These are phyloP conservation scores for Trifolium pratense DNA, from an alignment of 306 rosid genomes.

Conservation along the genomic window DNA sequence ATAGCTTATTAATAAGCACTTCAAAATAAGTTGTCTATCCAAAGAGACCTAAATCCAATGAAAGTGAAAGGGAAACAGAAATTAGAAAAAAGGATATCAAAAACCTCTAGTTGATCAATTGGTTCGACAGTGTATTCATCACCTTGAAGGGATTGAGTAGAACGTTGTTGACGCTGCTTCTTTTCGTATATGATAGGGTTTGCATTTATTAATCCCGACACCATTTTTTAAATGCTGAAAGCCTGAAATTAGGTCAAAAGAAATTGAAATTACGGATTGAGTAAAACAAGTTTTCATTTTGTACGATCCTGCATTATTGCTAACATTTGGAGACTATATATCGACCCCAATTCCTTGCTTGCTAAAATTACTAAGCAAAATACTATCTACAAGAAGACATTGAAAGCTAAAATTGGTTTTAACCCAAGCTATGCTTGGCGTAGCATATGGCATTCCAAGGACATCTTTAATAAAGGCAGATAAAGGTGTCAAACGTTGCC, in stretches of 20 bases:
- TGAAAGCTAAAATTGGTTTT: too few relatives aligned
- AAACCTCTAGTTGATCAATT: constrained; percentile 82
- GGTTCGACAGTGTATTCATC: constrained; percentile 60
- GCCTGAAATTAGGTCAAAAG: neutral
- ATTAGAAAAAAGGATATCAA: constrained; percentile 69
- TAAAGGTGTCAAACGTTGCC: too few relatives aligned
- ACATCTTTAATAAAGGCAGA: too few relatives aligned
- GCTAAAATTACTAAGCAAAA: too few relatives aligned
- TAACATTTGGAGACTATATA: too few relatives aligned
- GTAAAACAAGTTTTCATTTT: too few relatives aligned
- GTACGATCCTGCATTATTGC: too few relatives aligned
- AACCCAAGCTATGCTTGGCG: too few relatives aligned
- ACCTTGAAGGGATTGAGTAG: constrained; percentile 42
- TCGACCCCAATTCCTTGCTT: too few relatives aligned
- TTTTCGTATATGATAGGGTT: constrained; percentile 80
- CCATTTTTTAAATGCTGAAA: constrained; percentile 49
- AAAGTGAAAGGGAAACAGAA: neutral
- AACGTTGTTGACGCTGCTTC: constrained; percentile 79
- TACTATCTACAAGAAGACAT: too few relatives aligned
- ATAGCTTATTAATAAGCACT: neutral
- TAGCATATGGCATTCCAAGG: too few relatives aligned
- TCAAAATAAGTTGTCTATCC: neutral
- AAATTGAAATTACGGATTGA: neutral
- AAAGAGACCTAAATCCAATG: neutral
- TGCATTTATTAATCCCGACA: constrained; percentile 73